Percentiles rank a stretch among this genome's conserved stretches.
These are phyloP conservation scores for Aspergillus kassunensis DNA, from an alignment of 495 filamentous ascomycete genomes.

Conservation along the genomic window DNA sequence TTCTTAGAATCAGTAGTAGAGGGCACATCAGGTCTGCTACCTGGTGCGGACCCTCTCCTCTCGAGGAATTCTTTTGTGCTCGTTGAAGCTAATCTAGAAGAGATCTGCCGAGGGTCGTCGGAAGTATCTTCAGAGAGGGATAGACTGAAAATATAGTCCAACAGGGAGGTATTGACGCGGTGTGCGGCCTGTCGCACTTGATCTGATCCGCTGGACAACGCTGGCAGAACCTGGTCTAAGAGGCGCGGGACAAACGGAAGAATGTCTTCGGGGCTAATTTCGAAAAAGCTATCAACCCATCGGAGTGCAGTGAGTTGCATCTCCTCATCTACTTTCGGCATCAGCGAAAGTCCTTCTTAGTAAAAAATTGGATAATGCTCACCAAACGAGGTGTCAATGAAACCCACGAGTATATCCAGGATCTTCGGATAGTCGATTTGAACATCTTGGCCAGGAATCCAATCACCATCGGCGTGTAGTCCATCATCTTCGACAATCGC, in stretches of 20 bases:
- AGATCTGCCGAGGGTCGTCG: constrained; percentile 35
- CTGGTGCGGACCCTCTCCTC: constrained; percentile 51
- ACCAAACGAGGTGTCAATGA: constrained; percentile 81
- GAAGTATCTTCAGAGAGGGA: constrained; percentile 73
- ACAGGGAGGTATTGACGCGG: constrained; percentile 81
- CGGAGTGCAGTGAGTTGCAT: constrained; percentile 84
- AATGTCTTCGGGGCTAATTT: constrained; percentile 97
- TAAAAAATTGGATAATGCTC: constrained; percentile 19
- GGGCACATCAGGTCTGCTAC: constrained; percentile 39
- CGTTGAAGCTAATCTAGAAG: constrained; percentile 38
- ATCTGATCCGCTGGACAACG: constrained; percentile 88
- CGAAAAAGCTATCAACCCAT: constrained; percentile 96
- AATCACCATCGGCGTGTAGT: constrained; percentile 74
- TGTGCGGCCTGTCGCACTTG: constrained; percentile 83
- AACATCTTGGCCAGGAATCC: constrained; percentile 96
- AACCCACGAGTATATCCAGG: constrained; percentile 85
- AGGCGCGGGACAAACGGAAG: constrained; percentile 89
- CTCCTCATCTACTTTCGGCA: constrained; percentile 62
- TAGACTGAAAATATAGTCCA: constrained; percentile 86
- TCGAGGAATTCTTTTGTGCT: constrained; percentile 46
- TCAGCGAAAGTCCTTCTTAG: constrained; percentile 3
- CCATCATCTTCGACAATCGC: constrained; percentile 61
- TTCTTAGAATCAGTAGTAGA: constrained; percentile 27
- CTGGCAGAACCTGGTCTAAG: constrained; percentile 85
- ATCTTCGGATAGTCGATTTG: constrained; percentile 91